These are phyloP conservation scores for Ophiostoma sp. DNA, from an alignment of 2,329 filamentous ascomycete genomes.

Conservation along the genomic window DNA sequence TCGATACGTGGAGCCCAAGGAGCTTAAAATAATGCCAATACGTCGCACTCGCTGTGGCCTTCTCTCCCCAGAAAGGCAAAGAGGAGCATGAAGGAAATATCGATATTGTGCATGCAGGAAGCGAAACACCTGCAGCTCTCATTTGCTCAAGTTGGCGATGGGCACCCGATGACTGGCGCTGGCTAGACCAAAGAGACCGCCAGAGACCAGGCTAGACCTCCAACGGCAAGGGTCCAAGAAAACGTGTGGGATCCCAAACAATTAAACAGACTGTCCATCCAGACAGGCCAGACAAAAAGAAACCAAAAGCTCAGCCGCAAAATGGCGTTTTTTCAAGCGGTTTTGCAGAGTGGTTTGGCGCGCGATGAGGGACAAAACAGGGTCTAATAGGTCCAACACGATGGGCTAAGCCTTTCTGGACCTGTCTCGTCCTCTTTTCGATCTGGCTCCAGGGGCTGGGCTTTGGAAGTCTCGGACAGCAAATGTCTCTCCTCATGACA, in stretches of 20 bases:
- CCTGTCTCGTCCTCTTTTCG: background rate
- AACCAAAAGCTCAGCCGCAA: slow-evolving; percentile 14
- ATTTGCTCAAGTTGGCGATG: slow-evolving; percentile 17
- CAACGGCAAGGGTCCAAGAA: background rate
- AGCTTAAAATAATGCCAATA: background rate
- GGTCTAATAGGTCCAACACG: background rate
- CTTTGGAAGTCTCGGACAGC: background rate
- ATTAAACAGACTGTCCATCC: background rate
- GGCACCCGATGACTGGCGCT: background rate
- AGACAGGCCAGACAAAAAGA: too few relatives aligned
- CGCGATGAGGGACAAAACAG: background rate
- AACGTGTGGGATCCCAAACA: background rate
- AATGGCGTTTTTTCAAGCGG: background rate
- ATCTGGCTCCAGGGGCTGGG: slow-evolving; percentile 13
- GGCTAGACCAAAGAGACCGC: too few relatives aligned
- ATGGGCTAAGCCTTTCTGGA: slow-evolving; percentile 6
- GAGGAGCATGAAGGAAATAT: background rate
- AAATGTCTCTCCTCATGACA: background rate
- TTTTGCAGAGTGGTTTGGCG: background rate
- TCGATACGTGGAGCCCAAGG: background rate
- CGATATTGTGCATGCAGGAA: background rate
- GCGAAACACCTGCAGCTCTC: slow-evolving; percentile 8
- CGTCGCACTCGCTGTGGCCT: background rate
- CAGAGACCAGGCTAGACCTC: slow-evolving; percentile 5
- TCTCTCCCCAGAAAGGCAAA: background rate